Base-by-base conservation (phyloP, 768 basidiomycete genomes). In the Boletus sensibilis region DNA sequence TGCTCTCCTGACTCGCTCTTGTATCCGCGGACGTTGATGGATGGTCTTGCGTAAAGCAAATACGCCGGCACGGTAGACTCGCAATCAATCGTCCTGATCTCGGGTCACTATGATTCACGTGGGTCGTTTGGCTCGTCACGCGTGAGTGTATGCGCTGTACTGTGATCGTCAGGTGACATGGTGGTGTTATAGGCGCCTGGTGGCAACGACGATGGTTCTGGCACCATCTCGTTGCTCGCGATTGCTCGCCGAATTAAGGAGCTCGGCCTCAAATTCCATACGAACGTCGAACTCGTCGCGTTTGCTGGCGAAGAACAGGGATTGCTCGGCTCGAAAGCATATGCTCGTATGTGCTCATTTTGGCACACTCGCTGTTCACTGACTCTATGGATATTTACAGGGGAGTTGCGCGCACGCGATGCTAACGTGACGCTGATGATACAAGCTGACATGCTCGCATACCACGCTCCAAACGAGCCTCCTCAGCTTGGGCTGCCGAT, bases 251-350 rank as follows among this genome's bases (percentile, higher is more conserved):
- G 86, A 3, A 90, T 97, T 60, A 78, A 75, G 33, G 78, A 82
- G 38, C 82, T 82, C 59, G 81, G 82, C 16, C 68, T 96, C 64
- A 79, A 74, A 47, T 94, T 95, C 76, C 78, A 82, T 45, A 82
- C 82, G 67, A 86, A 87, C 62, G 88, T 96, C 18, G 86, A 92
- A 62, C 78, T 97, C 10, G 85, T 83, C 39, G 84, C 86, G 47
- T 96, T 96, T 63, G 88, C 92, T 2, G 94, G 94, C 6, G 94
- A 97, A 68, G 94, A 97, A 64, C 94, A 97, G 67, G 94, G 94
- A 5, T 72, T 94, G 16, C 68, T 83, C 14, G 94, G 94, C 29
- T 91, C 88, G 21, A 81, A 72, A 59, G 84, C 85, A 8, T 95
- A 94, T 68, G 87, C 94, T 14, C 76, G 92, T 92, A 67, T 68